phyloP scores from a whole-genome alignment of 257 asterid genomes.

The Nicotiana otophora region DNA sequence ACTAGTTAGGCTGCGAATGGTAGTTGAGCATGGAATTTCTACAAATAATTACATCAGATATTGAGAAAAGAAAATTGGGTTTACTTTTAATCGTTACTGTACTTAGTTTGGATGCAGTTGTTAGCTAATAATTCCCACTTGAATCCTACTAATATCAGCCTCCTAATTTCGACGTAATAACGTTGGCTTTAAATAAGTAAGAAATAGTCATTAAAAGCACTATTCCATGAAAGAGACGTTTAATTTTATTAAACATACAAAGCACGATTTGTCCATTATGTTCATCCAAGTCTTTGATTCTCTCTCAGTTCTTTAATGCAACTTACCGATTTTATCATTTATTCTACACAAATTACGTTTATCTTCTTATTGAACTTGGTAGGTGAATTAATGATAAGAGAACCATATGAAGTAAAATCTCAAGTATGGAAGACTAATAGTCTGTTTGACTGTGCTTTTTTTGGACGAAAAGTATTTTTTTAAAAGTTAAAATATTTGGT shows the following conservation, averaged over 20 bases:
- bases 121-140: not conserved
- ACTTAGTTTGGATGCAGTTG: not conserved
- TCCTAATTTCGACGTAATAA: not conserved
- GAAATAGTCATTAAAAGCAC: not conserved
- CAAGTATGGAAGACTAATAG: too few species aligned
- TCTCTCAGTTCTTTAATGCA: not conserved
- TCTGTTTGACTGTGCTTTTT: too few species aligned
- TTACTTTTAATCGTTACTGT: not conserved
- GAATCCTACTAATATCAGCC: not conserved
- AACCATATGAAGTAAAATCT: too few species aligned
- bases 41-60: not conserved
- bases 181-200: not conserved
- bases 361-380: too few species aligned
- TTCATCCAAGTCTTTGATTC: not conserved
- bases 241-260: not conserved
- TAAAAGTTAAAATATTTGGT: too few species aligned
- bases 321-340: not conserved
- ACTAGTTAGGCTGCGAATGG: not conserved
- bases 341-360: not conserved
- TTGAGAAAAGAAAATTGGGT: not conserved
- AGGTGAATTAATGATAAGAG: too few species aligned
- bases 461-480: too few species aligned
- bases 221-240: not conserved
- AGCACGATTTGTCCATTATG: not conserved
- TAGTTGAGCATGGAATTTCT: not conserved